These are phyloP conservation scores for Fusarium longipes DNA, from an alignment of 2,329 filamentous ascomycete species.

Conservation along the genomic window DNA sequence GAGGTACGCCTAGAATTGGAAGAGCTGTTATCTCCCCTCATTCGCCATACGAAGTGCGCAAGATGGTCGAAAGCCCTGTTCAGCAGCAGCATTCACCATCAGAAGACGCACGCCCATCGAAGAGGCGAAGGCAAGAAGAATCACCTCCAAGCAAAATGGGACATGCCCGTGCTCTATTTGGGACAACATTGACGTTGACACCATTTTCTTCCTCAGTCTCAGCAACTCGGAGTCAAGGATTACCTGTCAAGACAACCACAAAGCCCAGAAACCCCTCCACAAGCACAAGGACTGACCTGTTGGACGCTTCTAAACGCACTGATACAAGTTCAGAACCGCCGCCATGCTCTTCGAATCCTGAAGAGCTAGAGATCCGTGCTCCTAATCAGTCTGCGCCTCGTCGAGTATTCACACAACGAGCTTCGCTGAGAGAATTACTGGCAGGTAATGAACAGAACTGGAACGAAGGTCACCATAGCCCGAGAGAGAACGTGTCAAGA, in stretches of 20 bases:
- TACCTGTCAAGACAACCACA: conserved; percentile 39
- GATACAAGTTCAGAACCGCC: conserved; percentile 39
- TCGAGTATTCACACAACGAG: conserved; percentile 22
- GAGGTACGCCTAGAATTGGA: conserved; percentile 48
- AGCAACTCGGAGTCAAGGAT: conserved; percentile 24
- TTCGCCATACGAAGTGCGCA: conserved; percentile 52
- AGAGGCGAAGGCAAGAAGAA: conserved; percentile 44
- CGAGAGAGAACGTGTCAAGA: background rate
- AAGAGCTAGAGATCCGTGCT: background rate
- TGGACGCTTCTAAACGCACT: background rate
- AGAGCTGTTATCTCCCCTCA: conserved; percentile 49
- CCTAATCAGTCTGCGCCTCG: conserved; percentile 16
- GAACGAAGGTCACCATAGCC: background rate
- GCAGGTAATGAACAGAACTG: conserved; percentile 28
- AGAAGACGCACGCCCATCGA: conserved; percentile 41
- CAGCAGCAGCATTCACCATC: conserved; percentile 28
- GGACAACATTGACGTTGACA: conserved; percentile 49
- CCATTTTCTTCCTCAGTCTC: conserved; percentile 32
- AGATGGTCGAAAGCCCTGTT: conserved; percentile 30
- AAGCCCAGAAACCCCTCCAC: background rate
- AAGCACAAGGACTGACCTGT: background rate
- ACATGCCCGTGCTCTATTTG: conserved; percentile 52
- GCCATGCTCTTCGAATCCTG: background rate
- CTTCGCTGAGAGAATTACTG: conserved; percentile 29
- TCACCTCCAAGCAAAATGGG: conserved; percentile 51